phyloP scores from a whole-genome alignment of 116 monocot genomes.

The Papilionanthe hybrid region DNA sequence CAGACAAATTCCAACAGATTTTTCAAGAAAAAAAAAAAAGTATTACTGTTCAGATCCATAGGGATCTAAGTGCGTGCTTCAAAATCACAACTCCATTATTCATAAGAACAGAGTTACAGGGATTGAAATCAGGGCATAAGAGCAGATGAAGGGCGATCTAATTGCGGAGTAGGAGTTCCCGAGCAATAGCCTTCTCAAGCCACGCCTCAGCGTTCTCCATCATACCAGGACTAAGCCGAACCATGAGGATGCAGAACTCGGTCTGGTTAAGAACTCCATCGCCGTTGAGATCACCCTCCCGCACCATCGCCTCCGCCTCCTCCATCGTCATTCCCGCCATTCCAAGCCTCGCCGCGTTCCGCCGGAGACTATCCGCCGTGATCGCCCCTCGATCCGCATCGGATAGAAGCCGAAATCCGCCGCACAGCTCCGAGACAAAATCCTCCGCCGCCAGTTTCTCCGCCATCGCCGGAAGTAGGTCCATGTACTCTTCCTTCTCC shows the following conservation, averaged over 20 bases:
- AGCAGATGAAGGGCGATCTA: constrained; percentile 5
- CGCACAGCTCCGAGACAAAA: constrained; percentile 31
- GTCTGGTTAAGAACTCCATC: constrained; percentile 32
- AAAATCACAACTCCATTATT: not conserved
- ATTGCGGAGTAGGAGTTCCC: constrained; percentile 5
- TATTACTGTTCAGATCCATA: not conserved
- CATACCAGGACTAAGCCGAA: constrained; percentile 37
- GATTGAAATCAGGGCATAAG: constrained; percentile 22
- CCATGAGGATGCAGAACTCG: constrained; percentile 47
- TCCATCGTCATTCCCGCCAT: constrained; percentile 32
- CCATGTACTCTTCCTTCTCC: constrained; percentile 30
- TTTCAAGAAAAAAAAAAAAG: too few relatives aligned
- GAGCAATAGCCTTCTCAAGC: constrained; percentile 31
- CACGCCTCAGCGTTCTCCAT: constrained; percentile 31
- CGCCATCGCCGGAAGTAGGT: constrained; percentile 42
- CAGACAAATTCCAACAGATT: too few relatives aligned
- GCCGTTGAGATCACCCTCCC: constrained; percentile 38
- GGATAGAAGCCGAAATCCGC: constrained; percentile 32
- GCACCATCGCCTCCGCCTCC: constrained; percentile 45
- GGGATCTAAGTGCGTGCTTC: not conserved
- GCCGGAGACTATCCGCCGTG: constrained; percentile 27
- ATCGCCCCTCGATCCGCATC: constrained; percentile 26
- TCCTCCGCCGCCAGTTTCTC: constrained; percentile 37
- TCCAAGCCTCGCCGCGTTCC: constrained; percentile 31
- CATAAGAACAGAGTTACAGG: constrained; percentile 6